phyloP scores from a whole-genome alignment of 1,139 yeast species.

The Taiozyma sp. region DNA sequence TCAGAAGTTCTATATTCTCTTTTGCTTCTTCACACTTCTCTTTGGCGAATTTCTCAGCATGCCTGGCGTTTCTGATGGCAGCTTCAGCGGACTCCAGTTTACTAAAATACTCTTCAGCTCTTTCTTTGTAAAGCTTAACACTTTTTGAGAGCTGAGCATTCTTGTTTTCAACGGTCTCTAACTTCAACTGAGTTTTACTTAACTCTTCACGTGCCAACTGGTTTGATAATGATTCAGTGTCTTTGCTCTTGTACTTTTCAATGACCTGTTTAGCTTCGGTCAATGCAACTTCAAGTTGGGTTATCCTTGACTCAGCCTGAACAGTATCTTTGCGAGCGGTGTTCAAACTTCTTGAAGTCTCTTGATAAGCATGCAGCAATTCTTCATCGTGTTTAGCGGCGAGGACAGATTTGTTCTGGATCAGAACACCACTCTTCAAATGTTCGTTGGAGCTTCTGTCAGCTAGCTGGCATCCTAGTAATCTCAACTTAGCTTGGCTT shows the following conservation, averaged over 20 bases:
- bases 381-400: constrained; percentile 33
- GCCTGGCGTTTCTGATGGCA: constrained; percentile 55
- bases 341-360: constrained; percentile 46
- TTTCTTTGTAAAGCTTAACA: constrained; percentile 57
- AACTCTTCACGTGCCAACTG: constrained; percentile 26
- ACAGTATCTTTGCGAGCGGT: constrained; percentile 47
- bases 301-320: constrained; percentile 45
- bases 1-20: constrained; percentile 47
- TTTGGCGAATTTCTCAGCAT: constrained; percentile 55
- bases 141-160: constrained; percentile 49
- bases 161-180: constrained; percentile 49
- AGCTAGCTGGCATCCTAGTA: constrained; percentile 36
- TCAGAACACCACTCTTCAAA: background rate
- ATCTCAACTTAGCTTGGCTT: constrained; percentile 40
- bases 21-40: constrained; percentile 54
- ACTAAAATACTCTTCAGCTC: constrained; percentile 72
- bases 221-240: constrained; percentile 14
- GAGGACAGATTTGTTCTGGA: background rate
- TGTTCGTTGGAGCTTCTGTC: constrained; percentile 9
- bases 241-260: constrained; percentile 15
- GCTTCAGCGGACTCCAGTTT: constrained; percentile 80
- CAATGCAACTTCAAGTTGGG: constrained; percentile 40
- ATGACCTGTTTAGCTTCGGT: constrained; percentile 23
- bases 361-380: constrained; percentile 50
- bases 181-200: constrained; percentile 36